Conservation (phyloP, 768 basidiomycete species). For the Gloeophyllum trabeum region DNA sequence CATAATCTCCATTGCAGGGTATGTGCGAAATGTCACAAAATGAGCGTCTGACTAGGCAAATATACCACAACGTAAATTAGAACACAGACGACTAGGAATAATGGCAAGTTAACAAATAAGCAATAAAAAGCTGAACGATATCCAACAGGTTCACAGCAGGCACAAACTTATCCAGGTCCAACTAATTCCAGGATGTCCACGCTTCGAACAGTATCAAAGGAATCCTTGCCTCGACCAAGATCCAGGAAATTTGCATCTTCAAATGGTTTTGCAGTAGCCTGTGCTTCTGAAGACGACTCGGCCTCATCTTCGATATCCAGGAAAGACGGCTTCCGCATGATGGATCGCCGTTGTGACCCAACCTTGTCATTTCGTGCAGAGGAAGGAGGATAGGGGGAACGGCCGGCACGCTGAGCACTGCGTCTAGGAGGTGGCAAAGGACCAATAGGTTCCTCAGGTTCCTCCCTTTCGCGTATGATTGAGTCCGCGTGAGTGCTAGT, state of each 20-base stretch:
- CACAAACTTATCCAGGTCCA: background rate
- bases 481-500: slow-evolving; percentile 2
- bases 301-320: slow-evolving; percentile 44
- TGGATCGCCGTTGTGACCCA: slow-evolving; percentile 35
- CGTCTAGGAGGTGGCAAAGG: no score
- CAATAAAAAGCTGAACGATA: background rate
- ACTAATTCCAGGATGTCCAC: background rate
- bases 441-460: no score
- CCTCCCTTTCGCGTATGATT: background rate
- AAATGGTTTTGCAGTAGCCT: slow-evolving; percentile 3
- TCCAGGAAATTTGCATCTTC: slow-evolving; percentile 29
- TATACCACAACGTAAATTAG: background rate
- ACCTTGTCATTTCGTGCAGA: slow-evolving; percentile 25
- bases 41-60: no score
- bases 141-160: background rate
- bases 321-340: slow-evolving; percentile 64
- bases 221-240: slow-evolving; percentile 23
- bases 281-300: slow-evolving; percentile 5
- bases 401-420: slow-evolving; percentile 6
- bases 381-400: slow-evolving; percentile 14
- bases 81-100: background rate
- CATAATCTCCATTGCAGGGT: background rate
- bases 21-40: no score
- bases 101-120: background rate
- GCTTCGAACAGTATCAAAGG: slow-evolving; percentile 26